Evolutionary conservation across 495 filamentous ascomycete genomes (phyloP), one percentile per base, ranked within the genome.

Genomic region (Aspergillus coremiiformis): DNA sequence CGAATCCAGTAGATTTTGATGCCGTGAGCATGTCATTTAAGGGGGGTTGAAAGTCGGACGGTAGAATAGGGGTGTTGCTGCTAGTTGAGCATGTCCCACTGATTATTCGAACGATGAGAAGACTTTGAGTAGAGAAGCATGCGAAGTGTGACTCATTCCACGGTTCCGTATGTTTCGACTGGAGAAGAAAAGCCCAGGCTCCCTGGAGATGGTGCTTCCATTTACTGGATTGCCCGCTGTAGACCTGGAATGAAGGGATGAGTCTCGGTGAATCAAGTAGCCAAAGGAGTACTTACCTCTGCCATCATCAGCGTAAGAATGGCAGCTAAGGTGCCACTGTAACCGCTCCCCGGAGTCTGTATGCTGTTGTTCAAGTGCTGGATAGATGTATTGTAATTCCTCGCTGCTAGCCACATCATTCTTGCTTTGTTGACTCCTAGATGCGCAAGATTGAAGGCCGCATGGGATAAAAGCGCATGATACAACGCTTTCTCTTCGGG

Each of bases 221-320:
- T 26, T 43, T 46, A 23, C 51, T 44, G 26, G 55, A 49, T 12
- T 53, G 42, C n/a, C 55, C 55, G 26, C 47, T 58, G 47, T 58
- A 58, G 14, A 57, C 47, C 55, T 54, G 30, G 32, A 30, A 30
- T 9, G 29, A 12, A 2, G 44, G 22, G 26, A 30, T 44, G n/a
- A 42, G 39, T 14, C 19, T 33, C 21, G 42, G 22, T 44, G 17
- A 26, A 7, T 41, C 19, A 7, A 19, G 14, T 27, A 19, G 35
- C 5, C n/a, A 26, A 30, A 26, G 12, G 24, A 30, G 32, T 5
- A 43, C 49, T 52, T 37, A 53, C 51, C 50, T 60, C 57, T n/a
- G 49, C 57, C 37, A 60, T 44, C 48, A 55, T 53, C 29, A 60
- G 27, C 30, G 53, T 53, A 15, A 56, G 26, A 12, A 56, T 44